These are phyloP conservation scores for Protomyces macrosporus DNA, from an alignment of 1,139 yeast genomes.

Conservation along the genomic window DNA sequence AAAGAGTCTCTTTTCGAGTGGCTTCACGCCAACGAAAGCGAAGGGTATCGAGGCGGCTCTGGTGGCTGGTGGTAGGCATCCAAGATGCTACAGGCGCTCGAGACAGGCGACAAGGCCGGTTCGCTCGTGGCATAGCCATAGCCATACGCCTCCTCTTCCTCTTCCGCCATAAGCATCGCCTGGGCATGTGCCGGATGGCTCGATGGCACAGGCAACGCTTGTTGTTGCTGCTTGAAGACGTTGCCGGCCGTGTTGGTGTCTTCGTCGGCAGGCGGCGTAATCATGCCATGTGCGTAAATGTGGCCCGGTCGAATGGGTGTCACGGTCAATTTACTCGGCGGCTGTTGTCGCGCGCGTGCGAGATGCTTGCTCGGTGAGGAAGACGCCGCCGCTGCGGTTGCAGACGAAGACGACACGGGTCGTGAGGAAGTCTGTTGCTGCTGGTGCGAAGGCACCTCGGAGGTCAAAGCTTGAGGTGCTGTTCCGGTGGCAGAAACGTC, in stretches of 20 bases:
- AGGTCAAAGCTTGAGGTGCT: not conserved
- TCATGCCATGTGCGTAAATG: slow-evolving; percentile 23
- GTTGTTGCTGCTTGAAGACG: not conserved
- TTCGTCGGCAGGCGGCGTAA: slow-evolving; percentile 23
- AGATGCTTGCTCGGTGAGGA: not conserved
- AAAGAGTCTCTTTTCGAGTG: no score
- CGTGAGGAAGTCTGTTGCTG: no score
- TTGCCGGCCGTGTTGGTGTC: slow-evolving; percentile 1
- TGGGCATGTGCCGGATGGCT: not conserved
- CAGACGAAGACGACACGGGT: slow-evolving; percentile 1
- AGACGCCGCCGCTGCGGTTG: slow-evolving; percentile 2
- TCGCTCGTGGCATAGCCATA: slow-evolving; percentile 9
- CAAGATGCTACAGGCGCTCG: slow-evolving; percentile 19
- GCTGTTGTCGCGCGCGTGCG: slow-evolving; percentile 14
- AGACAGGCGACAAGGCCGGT: slow-evolving; percentile 9
- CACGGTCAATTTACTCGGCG: slow-evolving; percentile 3
- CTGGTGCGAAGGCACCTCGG: not conserved
- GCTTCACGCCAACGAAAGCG: no score
- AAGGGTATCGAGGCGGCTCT: not conserved
- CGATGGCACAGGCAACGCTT: not conserved
- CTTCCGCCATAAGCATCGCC: not conserved
- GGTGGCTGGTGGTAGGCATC: slow-evolving; percentile 8
- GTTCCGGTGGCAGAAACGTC: not conserved
- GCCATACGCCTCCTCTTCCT: not conserved
- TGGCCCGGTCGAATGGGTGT: slow-evolving; percentile 23